Evolutionary conservation across 2,329 filamentous ascomycete genomes (phyloP), one percentile per base, ranked within the genome.

Genomic region (Colletotrichum truncatum): DNA sequence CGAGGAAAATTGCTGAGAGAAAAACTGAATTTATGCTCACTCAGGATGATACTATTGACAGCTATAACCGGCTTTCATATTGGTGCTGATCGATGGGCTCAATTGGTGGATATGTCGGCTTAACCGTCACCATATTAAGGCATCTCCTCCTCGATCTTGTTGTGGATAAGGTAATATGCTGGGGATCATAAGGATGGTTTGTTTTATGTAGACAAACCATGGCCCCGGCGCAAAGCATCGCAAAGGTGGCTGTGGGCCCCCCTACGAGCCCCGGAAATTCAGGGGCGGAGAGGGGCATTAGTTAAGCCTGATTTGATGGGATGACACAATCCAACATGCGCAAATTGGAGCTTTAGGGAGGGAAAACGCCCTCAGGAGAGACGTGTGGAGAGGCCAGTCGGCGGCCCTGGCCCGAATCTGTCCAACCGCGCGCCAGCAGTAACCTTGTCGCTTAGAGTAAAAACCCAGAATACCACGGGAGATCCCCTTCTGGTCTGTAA

Each of bases 131-230:
- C 12, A 23, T n/a, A n/a, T 49, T 49, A 10, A 52, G 18, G 21
- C 16, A 16, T 23, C 14, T 36, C 26, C 21, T 26, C 34, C 52
- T n/a, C 7, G 34, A 25, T 30, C 16, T 32, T 16, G 23, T 48
- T 30, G 61, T 43, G 28, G 21, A 38, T 45, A 56, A 56, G 23
- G 28, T 64, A 7, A 36, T n/a, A 32, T 65, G 54, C 45, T 65
- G 62, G 62, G 28, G 56, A 51, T 21, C 41, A 34, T 34, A 54
- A 49, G 45, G 11, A 43, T 55, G 49, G 48, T 4, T 34, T 25
- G 63, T 65, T 63, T 65, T 39, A 57, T 14, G 34, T 65, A 62
- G 32, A 62, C 21, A 56, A 36, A 38, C 6, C 26, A n/a, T 6
- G 43, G 34, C 21, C 43, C 26, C 41, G 48, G 61, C 41, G 21